Base-by-base conservation (phyloP, 2,329 filamentous ascomycete genomes). In the Trichoderma sp. region DNA sequence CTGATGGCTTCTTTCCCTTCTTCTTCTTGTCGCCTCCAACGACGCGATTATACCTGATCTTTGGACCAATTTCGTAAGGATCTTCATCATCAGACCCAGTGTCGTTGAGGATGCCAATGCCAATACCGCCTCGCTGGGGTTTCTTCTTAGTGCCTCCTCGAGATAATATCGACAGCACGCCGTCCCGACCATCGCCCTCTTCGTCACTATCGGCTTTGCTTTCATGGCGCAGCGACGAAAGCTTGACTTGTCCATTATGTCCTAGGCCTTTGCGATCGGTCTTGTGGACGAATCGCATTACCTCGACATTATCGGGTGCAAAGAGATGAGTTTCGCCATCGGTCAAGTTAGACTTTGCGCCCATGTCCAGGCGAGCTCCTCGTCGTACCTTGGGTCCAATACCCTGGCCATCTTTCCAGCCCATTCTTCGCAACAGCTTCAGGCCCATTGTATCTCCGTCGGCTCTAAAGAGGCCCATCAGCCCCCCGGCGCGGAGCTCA, bases 11-110 rank as follows among this genome's bases (percentile, higher is more conserved):
- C 70, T 84, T 84, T 53, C 87, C 88, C 76, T 91, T 91, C 77
- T 93, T 94, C 78, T 91, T 91, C 79, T 92, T 97, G 72, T 94
- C 91, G 0, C 90, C 91, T 21, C 93, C 94, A 70, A 97, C 88
- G 5, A 91, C 86, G 52, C 90, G 88, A 74, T 92, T 97, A 79
- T 97, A 97, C 14, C 91, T 93, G 77, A 97, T 96, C 73, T 89
- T 91, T 0, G 96, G 96, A 0, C 95, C 95, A 65, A 98, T 90
- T 69, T 95, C 92, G 77, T 97, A 98, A 0, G 93, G 92, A 75
- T 97, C 94, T 75, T 98, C 96, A 57, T 97, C 94, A 73, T 98
- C 96, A 5, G 95, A 97, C 13, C 94, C 94, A 24, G 91, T 96
- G 73, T 97, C 95, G 75, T 98, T 97, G 57, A 98, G 81, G 1